Percentiles rank a stretch among this genome's conserved stretches.
phyloP scores from a whole-genome alignment of 2,329 filamentous ascomycete species.

The Botrytis elliptica region DNA sequence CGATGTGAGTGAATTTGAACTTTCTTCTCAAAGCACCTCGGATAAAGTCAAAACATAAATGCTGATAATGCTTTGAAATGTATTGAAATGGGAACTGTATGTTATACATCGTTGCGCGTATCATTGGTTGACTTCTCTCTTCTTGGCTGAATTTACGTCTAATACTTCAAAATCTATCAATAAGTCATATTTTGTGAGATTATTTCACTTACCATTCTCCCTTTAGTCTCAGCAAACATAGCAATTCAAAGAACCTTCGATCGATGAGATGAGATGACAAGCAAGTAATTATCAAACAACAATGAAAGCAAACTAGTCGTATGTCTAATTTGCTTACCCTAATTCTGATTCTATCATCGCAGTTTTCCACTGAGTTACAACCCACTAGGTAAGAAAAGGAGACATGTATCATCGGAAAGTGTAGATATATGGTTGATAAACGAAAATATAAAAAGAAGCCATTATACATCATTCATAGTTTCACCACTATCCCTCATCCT shows the following conservation, averaged over 20 bases:
- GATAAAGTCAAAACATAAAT: too few relatives aligned
- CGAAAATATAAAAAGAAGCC: not conserved
- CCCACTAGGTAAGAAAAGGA: too few relatives aligned
- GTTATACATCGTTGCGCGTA: accelerated
- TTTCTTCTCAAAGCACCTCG: not conserved
- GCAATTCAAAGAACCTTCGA: not conserved
- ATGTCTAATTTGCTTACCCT: not conserved
- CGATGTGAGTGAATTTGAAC: not conserved
- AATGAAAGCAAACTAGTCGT: not conserved
- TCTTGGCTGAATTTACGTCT: not conserved
- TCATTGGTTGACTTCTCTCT: not conserved
- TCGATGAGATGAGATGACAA: not conserved
- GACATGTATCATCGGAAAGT: not conserved
- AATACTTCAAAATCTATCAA: too few relatives aligned
- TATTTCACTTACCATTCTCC: not conserved
- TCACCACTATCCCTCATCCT: not conserved
- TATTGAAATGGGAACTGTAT: not conserved
- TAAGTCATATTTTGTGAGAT: not conserved
- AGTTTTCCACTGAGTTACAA: not conserved
- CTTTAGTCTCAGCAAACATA: not conserved
- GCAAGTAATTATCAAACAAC: not conserved
- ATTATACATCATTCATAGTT: too few relatives aligned
- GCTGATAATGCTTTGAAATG: not conserved
- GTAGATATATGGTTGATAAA: not conserved
- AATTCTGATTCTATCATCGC: not conserved